phyloP scores from a whole-genome alignment of 1,284 basidiomycete species.

The Uromyces viciae-fabae region DNA sequence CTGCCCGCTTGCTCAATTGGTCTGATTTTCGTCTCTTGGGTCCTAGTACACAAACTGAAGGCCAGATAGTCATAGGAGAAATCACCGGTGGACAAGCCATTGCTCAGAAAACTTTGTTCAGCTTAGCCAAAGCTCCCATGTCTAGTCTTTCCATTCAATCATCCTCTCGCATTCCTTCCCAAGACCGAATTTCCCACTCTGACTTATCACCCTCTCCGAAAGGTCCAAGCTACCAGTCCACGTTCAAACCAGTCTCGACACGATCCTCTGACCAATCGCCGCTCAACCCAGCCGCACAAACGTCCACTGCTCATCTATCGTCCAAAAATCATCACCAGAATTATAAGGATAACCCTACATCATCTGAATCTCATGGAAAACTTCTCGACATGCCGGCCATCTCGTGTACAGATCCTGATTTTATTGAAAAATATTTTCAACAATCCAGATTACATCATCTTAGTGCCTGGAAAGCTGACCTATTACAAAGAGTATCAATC shows the following conservation, averaged over 20 bases:
- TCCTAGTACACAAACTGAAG: not conserved
- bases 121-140: not conserved
- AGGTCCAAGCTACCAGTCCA: not conserved
- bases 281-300: too few species aligned
- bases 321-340: not conserved
- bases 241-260: not conserved
- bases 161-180: not conserved
- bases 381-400: slow-evolving; percentile 56
- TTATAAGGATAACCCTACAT: not conserved
- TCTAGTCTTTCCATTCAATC: not conserved
- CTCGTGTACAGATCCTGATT: slow-evolving; percentile 77
- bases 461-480: slow-evolving; percentile 85
- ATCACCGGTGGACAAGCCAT: slow-evolving; percentile 22
- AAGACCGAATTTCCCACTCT: not conserved
- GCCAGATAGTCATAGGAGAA: slow-evolving; percentile 22
- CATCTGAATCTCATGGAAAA: slow-evolving; percentile 59
- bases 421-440: slow-evolving; percentile 83
- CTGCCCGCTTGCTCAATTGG: slow-evolving; percentile 72
- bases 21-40: slow-evolving; percentile 59
- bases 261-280: too few species aligned
- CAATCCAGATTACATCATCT: slow-evolving; percentile 88
- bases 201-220: not conserved
- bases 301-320: not conserved
- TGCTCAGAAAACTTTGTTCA: slow-evolving; percentile 19
- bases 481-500: slow-evolving; percentile 67